Evolutionary conservation across 2,329 filamentous ascomycete species (phyloP), one percentile per base, ranked within the genome.

Genomic region (Neonectria sp.): DNA sequence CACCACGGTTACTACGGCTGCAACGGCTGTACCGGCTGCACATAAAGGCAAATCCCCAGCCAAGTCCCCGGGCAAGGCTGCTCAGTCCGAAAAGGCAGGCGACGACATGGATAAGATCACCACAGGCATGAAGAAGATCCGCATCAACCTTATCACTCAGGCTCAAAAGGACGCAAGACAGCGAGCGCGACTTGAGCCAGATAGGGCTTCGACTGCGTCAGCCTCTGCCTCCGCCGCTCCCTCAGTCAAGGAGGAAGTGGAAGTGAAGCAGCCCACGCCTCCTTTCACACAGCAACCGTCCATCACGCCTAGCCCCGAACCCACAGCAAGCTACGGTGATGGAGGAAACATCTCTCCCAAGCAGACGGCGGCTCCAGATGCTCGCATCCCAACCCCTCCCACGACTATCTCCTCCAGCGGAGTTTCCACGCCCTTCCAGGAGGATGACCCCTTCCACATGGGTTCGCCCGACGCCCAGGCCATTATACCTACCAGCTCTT

Each of bases 71-170:
- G 65, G 70, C 33, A 69, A 67, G 24, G 69, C 68, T 6, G 69
- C 59, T 2, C 55, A 69, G 31, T 57, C 71, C n/a, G 55, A 48
- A 40, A 45, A 69, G 27, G 46, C 58, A 4, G 70, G 67, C 3
- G 80, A 83, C 55, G 86, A 86, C 55, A 75, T 91, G 40, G 87
- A 90, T 60, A 85, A 80, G 56, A 82, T 92, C 67, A 87, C 88
- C 0, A 83, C 82, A 40, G 86, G 87, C 2, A 87, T 91, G 85
- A 90, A 88, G 76, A 90, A 87, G 76, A 88, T 91, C 65, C 90
- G 87, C 75, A 89, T 91, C 72, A 90, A 87, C 59, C 77, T 91
- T 27, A 82, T 90, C 45, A 90, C 88, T 2, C 85, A 89, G 67
- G 83, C 88, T 45, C 86, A 90, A 72, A 86, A 84, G 71, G 88